Base-by-base conservation (phyloP, 768 basidiomycete genomes). In the Leccinum rimulosum region DNA sequence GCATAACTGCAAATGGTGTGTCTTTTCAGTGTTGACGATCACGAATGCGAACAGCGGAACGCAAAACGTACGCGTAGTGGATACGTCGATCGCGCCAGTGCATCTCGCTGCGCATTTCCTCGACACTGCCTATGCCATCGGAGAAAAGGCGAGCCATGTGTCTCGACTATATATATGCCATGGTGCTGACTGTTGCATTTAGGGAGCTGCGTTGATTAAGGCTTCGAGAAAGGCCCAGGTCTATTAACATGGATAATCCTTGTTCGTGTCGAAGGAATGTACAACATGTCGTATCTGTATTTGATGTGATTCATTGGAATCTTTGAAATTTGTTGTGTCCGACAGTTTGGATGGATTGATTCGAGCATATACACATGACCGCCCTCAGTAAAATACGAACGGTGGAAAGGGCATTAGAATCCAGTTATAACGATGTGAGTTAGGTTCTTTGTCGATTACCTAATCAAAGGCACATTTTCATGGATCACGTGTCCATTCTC, bases 81-180 rank as follows among this genome's bases (percentile, higher is more conserved):
- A 66, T 27, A 51, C 60, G 65, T 66, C 64, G 17, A 54, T 66
- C 22, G 55, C 56, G 2, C 64, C 64, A n/a, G 27, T 60, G 10
- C 61, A 66, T 2, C 0, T 66, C 6, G 65, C 55, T 50, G 51
- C 64, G 12, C 57, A 64, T 49, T 30, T 66, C 5, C 53, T 63
- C 28, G 64, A 65, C 3, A 65, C 64, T 14, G 64, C 64, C 2
- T 65, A 65, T 50, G 64, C 64, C 9, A 64, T 64, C 3, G 63
- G 63, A 35, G 63, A 65, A 36, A 67, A 56, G 58, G 64, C 28
- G 30, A 60, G 50, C 0, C 6, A 17, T 47, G 22, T 31, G 7
- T 43, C 33, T 6, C 14, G 25, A 31, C 50, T n/a, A n/a, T 27
- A 2, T 35, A 11, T 35, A 35, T 9, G 33, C 14, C 40, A 19